phyloP scores from a whole-genome alignment of 306 rosid species.

The Trichosanthes truncata region DNA sequence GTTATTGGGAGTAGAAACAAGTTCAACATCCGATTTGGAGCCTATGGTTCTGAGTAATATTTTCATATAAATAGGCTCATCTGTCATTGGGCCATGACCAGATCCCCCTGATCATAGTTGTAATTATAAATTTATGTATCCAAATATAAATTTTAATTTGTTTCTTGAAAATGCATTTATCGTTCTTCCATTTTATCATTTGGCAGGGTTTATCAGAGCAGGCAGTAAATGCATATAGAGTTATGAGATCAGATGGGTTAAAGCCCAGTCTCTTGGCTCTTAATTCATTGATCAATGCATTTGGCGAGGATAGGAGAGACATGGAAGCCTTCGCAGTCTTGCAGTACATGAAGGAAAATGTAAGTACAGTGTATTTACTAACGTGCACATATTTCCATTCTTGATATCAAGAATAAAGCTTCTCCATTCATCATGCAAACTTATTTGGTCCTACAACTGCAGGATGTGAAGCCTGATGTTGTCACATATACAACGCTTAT shows the following conservation, averaged over 20 bases:
- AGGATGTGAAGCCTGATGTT: conserved; percentile 81
- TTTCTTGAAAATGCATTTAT: conserved; percentile 15
- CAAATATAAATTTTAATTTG: no score
- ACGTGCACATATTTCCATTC: background rate
- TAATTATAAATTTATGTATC: background rate
- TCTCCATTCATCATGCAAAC: background rate
- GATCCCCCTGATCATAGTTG: background rate
- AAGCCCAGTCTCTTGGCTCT: conserved; percentile 84
- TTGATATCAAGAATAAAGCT: background rate
- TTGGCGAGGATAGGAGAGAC: conserved; percentile 85
- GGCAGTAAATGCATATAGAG: conserved; percentile 75
- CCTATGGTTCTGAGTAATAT: background rate
- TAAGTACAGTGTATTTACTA: conserved; percentile 11
- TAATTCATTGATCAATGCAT: conserved; percentile 83
- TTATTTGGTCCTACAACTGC: conserved; percentile 27
- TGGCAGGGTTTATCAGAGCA: conserved; percentile 82
- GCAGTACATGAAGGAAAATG: conserved; percentile 85
- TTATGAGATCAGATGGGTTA: conserved; percentile 71
- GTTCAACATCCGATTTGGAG: background rate
- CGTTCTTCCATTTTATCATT: conserved; percentile 13
- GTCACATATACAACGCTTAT: conserved; percentile 92
- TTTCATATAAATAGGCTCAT: background rate
- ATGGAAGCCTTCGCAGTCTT: conserved; percentile 86
- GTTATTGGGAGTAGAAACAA: background rate
- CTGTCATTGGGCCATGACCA: background rate